These are phyloP conservation scores for Leccinum subfulvum DNA, from an alignment of 1,284 basidiomycete species.

Conservation along the genomic window DNA sequence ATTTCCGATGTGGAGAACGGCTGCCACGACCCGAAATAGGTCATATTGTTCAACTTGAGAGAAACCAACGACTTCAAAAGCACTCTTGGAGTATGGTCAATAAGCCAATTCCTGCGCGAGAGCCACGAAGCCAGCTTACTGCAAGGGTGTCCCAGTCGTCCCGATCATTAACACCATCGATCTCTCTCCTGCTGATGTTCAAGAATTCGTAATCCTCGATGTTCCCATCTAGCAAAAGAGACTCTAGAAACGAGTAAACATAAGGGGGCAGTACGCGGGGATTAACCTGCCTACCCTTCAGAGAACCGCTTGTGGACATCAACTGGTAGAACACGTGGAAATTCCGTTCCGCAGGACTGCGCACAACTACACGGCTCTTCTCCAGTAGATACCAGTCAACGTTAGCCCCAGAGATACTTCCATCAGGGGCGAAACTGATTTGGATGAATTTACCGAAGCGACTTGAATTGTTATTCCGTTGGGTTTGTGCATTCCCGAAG, in stretches of 20 bases:
- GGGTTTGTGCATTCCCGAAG: slow-evolving; percentile 98
- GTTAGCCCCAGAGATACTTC: slow-evolving; percentile 96
- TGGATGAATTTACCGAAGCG: slow-evolving; percentile 98
- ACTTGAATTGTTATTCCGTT: slow-evolving; percentile 98
- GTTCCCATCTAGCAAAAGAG: slow-evolving; percentile 73
- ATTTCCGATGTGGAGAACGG: slow-evolving; percentile 95
- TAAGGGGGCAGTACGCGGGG: neutral
- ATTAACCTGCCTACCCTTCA: slow-evolving; percentile 57
- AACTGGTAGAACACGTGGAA: slow-evolving; percentile 99
- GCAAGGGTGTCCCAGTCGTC: slow-evolving; percentile 86
- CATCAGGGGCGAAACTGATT: slow-evolving; percentile 91
- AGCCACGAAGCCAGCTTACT: slow-evolving; percentile 39
- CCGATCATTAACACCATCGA: slow-evolving; percentile 93
- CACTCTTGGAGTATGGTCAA: slow-evolving; percentile 48
- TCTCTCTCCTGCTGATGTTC: slow-evolving; percentile 84
- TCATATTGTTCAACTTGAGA: slow-evolving; percentile 83
- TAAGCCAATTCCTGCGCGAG: neutral
- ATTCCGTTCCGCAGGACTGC: slow-evolving; percentile 85
- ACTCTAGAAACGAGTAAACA: slow-evolving; percentile 45
- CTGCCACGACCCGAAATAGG: slow-evolving; percentile 92
- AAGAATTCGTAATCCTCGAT: slow-evolving; percentile 90
- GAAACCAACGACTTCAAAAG: slow-evolving; percentile 88
- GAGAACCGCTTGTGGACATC: slow-evolving; percentile 60
- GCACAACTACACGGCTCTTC: slow-evolving; percentile 92
- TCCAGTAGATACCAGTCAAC: slow-evolving; percentile 99